A percentile compares a stretch with the other conserved stretches of the same genome.
These are phyloP conservation scores for Penicillium brevicompactum DNA, from an alignment of 2,329 filamentous ascomycete genomes.

Conservation along the genomic window DNA sequence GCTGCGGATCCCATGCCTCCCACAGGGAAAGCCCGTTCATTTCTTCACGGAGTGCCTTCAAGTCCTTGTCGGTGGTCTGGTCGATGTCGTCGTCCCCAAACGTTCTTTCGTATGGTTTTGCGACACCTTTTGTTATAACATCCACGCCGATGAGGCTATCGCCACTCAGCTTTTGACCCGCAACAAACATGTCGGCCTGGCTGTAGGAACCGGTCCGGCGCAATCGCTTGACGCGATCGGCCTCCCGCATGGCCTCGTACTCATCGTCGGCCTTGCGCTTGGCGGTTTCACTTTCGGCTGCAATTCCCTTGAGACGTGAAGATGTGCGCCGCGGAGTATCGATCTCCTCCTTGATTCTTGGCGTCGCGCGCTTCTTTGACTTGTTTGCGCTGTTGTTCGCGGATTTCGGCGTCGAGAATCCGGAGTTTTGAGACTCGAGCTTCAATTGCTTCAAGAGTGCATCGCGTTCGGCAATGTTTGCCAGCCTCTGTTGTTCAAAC, in stretches of 20 bases:
- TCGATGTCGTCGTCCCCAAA: conserved; percentile 84
- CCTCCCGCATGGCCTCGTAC: conserved; percentile 57
- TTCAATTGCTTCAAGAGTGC: conserved; percentile 78
- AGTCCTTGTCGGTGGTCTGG: conserved; percentile 73
- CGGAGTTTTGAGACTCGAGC: conserved; percentile 66
- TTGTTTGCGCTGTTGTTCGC: conserved; percentile 50
- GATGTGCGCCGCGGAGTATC: conserved; percentile 63
- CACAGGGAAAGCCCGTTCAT: conserved; percentile 80
- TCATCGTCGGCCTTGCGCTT: conserved; percentile 71
- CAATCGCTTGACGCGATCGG: conserved; percentile 62
- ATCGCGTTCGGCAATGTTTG: conserved; percentile 86
- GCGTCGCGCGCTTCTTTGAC: conserved; percentile 48
- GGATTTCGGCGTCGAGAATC: conserved; percentile 62
- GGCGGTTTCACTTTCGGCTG: conserved; percentile 67
- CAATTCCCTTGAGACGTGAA: conserved; percentile 63
- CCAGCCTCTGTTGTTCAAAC: conserved; percentile 80
- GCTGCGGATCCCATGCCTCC: conserved; percentile 78
- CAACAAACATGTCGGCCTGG: conserved; percentile 76
- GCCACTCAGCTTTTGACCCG: conserved; percentile 71
- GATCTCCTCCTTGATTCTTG: conserved; percentile 66
- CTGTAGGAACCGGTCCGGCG: conserved; percentile 69
- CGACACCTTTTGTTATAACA: conserved; percentile 64
- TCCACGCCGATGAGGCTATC: conserved; percentile 65
- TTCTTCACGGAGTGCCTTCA: conserved; percentile 72
- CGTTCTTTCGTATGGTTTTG: conserved; percentile 78